Percentiles rank a stretch among this genome's conserved stretches.
These are phyloP conservation scores for Penicillium sp. DNA, from an alignment of 2,329 filamentous ascomycete genomes.

Conservation along the genomic window DNA sequence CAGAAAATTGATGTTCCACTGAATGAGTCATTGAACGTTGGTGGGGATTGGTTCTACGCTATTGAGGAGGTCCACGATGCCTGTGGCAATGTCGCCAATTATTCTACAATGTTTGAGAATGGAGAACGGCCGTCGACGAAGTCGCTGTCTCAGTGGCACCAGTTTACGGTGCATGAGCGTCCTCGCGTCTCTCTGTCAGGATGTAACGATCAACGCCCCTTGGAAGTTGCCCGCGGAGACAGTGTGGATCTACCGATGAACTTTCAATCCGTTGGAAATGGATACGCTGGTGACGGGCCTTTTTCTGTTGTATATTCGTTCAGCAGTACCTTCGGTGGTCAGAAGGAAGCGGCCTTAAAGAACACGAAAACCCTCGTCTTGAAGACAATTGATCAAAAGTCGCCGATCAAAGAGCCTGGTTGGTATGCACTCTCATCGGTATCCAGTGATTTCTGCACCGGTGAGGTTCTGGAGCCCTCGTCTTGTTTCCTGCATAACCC, in stretches of 20 bases:
- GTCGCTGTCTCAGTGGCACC: constrained; percentile 65
- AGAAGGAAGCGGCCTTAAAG: constrained; percentile 56
- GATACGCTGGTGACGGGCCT: constrained; percentile 58
- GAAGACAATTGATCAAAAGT: constrained; percentile 59
- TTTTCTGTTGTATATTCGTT: constrained; percentile 80
- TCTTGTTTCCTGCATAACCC: constrained; percentile 93
- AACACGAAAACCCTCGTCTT: constrained; percentile 55
- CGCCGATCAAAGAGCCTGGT: constrained; percentile 71
- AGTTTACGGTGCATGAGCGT: constrained; percentile 81
- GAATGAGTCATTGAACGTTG: constrained; percentile 79
- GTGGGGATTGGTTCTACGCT: constrained; percentile 83
- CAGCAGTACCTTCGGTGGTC: constrained; percentile 70
- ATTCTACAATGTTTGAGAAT: constrained; percentile 63
- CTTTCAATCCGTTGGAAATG: constrained; percentile 62
- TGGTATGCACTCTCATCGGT: constrained; percentile 82
- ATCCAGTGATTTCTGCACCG: constrained; percentile 74
- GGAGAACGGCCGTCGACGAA: constrained; percentile 59
- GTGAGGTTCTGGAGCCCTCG: constrained; percentile 87
- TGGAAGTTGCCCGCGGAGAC: constrained; percentile 78
- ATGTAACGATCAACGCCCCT: constrained; percentile 74
- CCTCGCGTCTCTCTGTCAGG: constrained; percentile 68
- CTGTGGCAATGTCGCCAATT: constrained; percentile 80
- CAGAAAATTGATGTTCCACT: constrained; percentile 75
- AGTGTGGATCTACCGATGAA: constrained; percentile 66
- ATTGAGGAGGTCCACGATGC: constrained; percentile 91